Evolutionary conservation across 225 moss, liverwort and hornwort genomes (phyloP), one percentile per base, ranked within the genome.

Genomic region (Pseudoscleropodium purum): DNA sequence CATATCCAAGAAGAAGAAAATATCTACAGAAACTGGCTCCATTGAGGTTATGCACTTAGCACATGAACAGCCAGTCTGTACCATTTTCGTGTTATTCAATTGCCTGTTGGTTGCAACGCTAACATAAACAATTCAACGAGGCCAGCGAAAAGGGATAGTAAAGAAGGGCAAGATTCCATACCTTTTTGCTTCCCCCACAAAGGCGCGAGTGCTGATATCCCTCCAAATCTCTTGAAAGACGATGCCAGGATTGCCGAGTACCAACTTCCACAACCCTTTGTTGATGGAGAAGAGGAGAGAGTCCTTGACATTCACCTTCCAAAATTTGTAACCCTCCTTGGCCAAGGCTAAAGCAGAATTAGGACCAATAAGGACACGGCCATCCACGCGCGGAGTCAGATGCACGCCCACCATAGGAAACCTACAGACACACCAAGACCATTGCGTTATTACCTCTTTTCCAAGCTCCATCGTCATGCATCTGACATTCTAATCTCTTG

Each of bases 321-420:
- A 95, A 81, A 97, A 97, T 70, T 90, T 93, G 88, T 97, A 96
- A 52, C 96, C 97, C 91, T 97, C 97, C 84, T 97, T 97, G 45
- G 95, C 89, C 91, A 97, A 89, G 39, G 95, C 95, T 69, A 97
- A 79, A 27, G 96, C 97, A 36, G 97, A 94, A 79, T 97, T 97
- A 6, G 97, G 97, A 60, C 97, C 97, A 11, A 97, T 88, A 54
- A 97, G 92, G 51, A 96, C 97, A 79, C 97, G 94, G 36, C 97
- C 97, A 89, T 97, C 97, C 84, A 96, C 96, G 36, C 96, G 92
- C 5, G 97, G 97, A 29, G 97, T 97, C 61, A 96, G 66, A 88
- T 97, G 97, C 75, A 97, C 97, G 34, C 97, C 97, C 56, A 97
- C 97, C 97, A 97, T 97, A 15, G 97, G 96, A 79, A 97, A 97